Conservation (phyloP, 257 asterid genomes). For the Jacaranda copaia region DNA sequence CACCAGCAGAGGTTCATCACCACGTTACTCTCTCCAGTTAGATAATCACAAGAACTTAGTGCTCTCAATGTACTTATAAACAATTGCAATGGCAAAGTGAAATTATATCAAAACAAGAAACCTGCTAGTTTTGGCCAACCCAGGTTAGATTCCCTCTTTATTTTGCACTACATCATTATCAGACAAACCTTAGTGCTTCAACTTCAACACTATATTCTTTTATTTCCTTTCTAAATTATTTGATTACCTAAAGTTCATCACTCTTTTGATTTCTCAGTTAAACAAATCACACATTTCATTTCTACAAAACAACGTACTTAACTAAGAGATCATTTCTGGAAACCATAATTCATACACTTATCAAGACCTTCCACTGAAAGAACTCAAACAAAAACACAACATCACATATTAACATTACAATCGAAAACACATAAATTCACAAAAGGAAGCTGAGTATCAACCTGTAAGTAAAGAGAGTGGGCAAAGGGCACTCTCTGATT, state of each 20-base stretch:
- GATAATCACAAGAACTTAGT: background rate
- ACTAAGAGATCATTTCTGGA: background rate
- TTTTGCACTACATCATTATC: no score
- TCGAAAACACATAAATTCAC: background rate
- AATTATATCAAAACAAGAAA: constrained; percentile 1
- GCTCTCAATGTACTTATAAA: constrained; percentile 10
- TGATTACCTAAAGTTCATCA: no score
- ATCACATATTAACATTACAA: constrained; percentile 1
- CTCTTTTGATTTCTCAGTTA: background rate
- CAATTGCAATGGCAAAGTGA: background rate
- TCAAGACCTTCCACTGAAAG: no score
- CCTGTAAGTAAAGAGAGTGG: constrained; percentile 98
- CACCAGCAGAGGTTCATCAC: background rate
- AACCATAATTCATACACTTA: background rate
- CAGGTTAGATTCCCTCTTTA: no score
- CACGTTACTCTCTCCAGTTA: background rate
- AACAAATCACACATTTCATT: background rate
- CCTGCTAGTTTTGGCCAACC: background rate
- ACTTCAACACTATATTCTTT: constrained; percentile 5
- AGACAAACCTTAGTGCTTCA: background rate
- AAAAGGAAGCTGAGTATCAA: constrained; percentile 39
- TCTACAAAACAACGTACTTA: background rate
- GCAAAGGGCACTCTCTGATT: constrained; percentile 80
- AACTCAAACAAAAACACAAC: background rate
- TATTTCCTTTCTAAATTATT: background rate